Conservation (phyloP, 495 filamentous ascomycete species). For the Neurospora cerealis region DNA sequence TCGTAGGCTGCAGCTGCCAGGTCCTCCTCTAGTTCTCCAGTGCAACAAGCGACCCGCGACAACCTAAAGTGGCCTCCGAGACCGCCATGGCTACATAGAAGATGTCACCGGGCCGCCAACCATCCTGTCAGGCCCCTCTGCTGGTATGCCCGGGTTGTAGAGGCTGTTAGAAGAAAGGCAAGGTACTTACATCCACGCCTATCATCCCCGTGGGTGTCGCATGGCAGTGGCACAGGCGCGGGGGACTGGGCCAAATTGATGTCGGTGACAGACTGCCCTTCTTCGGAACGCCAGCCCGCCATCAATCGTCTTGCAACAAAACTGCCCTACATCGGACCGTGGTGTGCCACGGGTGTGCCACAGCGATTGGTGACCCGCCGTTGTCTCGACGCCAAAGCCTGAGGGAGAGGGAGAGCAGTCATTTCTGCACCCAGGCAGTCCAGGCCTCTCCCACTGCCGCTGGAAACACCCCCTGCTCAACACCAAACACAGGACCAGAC, state of each 20-base stretch:
- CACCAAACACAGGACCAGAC: constrained; percentile 22
- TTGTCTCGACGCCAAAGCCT: constrained; percentile 9
- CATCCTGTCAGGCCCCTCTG: not conserved
- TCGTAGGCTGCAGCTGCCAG: not conserved
- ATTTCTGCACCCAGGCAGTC: constrained; percentile 2
- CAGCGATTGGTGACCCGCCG: constrained; percentile 7
- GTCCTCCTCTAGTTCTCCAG: not conserved
- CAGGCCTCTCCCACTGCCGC: constrained; percentile 6
- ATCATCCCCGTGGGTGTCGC: not conserved
- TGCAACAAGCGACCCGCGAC: not conserved
- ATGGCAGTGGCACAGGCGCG: constrained; percentile 3
- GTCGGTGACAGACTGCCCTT: constrained; percentile 5
- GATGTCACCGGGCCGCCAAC: not conserved
- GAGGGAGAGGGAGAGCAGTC: constrained; percentile 11
- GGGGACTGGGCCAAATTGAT: constrained; percentile 7
- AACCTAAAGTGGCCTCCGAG: not conserved
- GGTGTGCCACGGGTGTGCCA: constrained; percentile 18
- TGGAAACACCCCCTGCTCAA: constrained; percentile 17
- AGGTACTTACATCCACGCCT: not conserved
- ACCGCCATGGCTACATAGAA: not conserved
- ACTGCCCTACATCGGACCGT: constrained; percentile 11
- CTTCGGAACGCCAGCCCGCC: constrained; percentile 20
- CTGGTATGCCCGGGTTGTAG: not conserved
- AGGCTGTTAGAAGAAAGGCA: not conserved
- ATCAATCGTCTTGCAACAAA: constrained; percentile 17